Percentiles rank a stretch among this genome's conserved stretches.
These are phyloP conservation scores for Neurospora sp. DNA, from an alignment of 495 filamentous ascomycete genomes.

Conservation along the genomic window DNA sequence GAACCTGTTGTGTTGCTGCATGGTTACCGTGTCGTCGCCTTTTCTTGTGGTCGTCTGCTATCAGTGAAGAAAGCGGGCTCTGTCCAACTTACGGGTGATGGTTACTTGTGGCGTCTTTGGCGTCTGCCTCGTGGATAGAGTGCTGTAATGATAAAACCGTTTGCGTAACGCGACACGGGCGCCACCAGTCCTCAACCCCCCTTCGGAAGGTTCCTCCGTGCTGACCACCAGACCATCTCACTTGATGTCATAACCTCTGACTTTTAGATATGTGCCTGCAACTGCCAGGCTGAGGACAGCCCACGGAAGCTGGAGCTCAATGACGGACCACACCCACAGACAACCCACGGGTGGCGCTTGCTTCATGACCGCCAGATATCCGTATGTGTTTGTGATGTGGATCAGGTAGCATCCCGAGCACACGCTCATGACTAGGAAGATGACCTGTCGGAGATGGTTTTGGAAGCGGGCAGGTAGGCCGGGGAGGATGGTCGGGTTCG, in stretches of 20 bases:
- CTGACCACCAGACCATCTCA: conserved; percentile 8
- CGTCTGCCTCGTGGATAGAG: background rate
- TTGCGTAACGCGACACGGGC: background rate
- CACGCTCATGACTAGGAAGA: conserved; percentile 49
- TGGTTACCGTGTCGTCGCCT: background rate
- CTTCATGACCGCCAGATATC: conserved; percentile 88
- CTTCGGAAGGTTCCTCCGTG: background rate
- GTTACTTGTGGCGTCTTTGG: background rate
- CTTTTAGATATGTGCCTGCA: conserved; percentile 58
- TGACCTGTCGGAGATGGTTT: conserved; percentile 40
- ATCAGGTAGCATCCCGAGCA: conserved; percentile 66
- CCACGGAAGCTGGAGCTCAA: conserved; percentile 69
- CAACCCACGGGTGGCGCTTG: conserved; percentile 79
- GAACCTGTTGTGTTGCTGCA: background rate
- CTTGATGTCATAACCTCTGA: conserved; percentile 53
- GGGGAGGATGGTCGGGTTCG: conserved; percentile 28
- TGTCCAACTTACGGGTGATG: background rate
- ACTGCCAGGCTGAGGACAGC: conserved; percentile 51
- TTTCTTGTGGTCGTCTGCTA: background rate
- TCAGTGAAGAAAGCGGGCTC: background rate
- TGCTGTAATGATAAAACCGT: background rate
- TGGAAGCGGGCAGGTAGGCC: conserved; percentile 34
- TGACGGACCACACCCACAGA: conserved; percentile 86
- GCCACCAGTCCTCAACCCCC: background rate
- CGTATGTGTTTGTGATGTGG: conserved; percentile 62